A percentile compares a stretch with the other conserved stretches of the same genome.
Evolutionary conservation across 345 rosid species (phyloP).

Genomic region (Eucalyptus paniculata): DNA sequence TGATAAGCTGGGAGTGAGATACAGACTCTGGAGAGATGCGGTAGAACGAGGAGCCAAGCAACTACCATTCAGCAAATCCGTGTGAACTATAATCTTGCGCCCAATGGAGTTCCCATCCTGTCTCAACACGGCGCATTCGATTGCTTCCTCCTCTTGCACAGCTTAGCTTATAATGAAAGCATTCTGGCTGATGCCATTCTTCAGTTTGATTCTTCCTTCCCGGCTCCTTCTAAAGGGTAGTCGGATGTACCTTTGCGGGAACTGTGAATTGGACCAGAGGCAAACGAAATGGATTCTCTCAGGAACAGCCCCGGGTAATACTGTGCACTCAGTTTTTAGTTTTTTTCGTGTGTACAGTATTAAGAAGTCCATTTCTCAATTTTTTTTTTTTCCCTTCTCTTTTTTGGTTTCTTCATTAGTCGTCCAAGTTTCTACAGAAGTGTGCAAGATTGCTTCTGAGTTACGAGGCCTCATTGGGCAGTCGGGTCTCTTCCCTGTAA

Average conservation of each 20-base stretch:
- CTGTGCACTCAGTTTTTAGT: background rate
- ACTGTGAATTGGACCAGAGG: background rate
- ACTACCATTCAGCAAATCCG: constrained; percentile 39
- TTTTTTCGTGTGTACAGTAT: background rate
- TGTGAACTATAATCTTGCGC: background rate
- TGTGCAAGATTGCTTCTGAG: background rate
- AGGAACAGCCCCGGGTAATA: background rate
- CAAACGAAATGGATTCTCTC: background rate
- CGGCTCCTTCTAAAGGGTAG: background rate
- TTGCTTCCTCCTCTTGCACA: background rate
- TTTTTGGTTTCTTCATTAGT: background rate
- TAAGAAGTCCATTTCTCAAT: background rate
- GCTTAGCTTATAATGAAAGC: background rate
- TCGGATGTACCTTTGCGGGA: background rate
- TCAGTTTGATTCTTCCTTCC: background rate
- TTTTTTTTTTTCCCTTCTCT: background rate
- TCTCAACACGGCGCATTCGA: background rate
- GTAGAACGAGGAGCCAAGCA: constrained; percentile 55
- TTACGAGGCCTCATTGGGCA: background rate
- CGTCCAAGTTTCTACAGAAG: background rate
- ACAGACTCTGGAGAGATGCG: constrained; percentile 80
- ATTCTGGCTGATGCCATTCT: background rate
- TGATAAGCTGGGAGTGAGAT: constrained; percentile 95
- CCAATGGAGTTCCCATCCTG: background rate
- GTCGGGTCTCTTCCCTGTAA: background rate